Percentiles rank a stretch among this genome's conserved stretches.
Conservation (phyloP, 129 eudicot species). For the Artemisia tridentata region DNA sequence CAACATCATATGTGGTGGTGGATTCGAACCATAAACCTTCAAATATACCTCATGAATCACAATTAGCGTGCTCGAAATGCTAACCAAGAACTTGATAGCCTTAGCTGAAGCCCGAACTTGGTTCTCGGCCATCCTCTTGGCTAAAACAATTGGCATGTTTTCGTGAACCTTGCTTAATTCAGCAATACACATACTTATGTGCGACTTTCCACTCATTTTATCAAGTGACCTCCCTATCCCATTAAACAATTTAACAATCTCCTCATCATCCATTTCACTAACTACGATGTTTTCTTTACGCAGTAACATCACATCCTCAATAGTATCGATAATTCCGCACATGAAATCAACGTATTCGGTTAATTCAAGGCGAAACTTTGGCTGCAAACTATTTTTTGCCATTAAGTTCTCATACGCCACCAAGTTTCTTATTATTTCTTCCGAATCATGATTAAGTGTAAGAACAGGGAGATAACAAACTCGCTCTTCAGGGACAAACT, state of each 20-base stretch:
- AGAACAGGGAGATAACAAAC: constrained; percentile 42
- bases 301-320: constrained; percentile 37
- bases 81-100: constrained; percentile 29
- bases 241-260: constrained; percentile 45
- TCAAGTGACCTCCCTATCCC: constrained; percentile 48
- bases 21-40: constrained; percentile 14
- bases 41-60: constrained; percentile 25
- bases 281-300: constrained; percentile 29
- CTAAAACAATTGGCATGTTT: constrained; percentile 16
- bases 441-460: constrained; percentile 25
- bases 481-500: neutral
- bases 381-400: constrained; percentile 24
- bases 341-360: constrained; percentile 47
- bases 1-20: constrained; percentile 21
- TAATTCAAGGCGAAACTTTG: constrained; percentile 29
- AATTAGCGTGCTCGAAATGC: constrained; percentile 29
- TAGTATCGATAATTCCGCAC: constrained; percentile 51
- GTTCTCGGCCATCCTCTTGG: constrained; percentile 18
- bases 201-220: constrained; percentile 19
- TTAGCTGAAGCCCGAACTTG: constrained; percentile 32
- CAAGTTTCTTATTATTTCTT: constrained; percentile 49
- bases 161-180: constrained; percentile 25
- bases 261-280: constrained; percentile 31
- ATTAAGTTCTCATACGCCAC: constrained; percentile 37
- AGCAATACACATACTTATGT: constrained; percentile 11